These are phyloP conservation scores for Scenedesmus sp. DNA, from an alignment of 163 green algal species.

Conservation along the genomic window DNA sequence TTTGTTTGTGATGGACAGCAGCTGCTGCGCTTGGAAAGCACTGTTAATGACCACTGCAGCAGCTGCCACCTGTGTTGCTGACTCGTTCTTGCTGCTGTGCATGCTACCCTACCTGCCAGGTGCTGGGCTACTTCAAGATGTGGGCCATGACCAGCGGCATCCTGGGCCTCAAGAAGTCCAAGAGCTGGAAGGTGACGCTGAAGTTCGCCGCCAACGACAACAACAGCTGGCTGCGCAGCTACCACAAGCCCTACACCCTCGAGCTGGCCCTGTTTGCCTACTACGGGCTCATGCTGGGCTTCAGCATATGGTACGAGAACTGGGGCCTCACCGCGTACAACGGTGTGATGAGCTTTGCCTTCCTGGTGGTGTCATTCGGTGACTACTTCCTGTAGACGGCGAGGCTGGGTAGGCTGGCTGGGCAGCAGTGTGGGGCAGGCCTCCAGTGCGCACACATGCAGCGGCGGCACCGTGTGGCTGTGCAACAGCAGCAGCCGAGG, in stretches of 20 bases:
- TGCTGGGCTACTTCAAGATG: slow-evolving; percentile 74
- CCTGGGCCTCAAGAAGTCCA: slow-evolving; percentile 73
- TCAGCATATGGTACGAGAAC: slow-evolving; percentile 55
- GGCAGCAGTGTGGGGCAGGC: neutral
- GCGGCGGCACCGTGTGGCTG: neutral
- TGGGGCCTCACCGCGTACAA: slow-evolving; percentile 55
- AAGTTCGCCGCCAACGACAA: slow-evolving; percentile 58
- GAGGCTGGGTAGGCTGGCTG: neutral
- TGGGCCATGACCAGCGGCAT: slow-evolving; percentile 73
- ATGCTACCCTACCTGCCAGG: slow-evolving; percentile 20
- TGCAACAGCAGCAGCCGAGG: neutral
- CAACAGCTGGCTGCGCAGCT: slow-evolving; percentile 53
- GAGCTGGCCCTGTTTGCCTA: slow-evolving; percentile 58
- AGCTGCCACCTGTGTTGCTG: neutral
- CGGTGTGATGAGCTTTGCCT: slow-evolving; percentile 54
- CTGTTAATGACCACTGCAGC: neutral
- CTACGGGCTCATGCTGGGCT: slow-evolving; percentile 53
- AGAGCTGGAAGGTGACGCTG: slow-evolving; percentile 72
- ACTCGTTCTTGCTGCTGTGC: neutral
- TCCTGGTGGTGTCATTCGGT: slow-evolving; percentile 54
- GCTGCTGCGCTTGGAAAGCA: neutral
- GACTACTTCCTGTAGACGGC: slow-evolving; percentile 58
- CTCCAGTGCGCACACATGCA: neutral
- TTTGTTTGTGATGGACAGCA: neutral
- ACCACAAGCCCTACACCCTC: slow-evolving; percentile 60